Conservation (phyloP, 805 yeast species). For the Diddensiella transvaalensis region DNA sequence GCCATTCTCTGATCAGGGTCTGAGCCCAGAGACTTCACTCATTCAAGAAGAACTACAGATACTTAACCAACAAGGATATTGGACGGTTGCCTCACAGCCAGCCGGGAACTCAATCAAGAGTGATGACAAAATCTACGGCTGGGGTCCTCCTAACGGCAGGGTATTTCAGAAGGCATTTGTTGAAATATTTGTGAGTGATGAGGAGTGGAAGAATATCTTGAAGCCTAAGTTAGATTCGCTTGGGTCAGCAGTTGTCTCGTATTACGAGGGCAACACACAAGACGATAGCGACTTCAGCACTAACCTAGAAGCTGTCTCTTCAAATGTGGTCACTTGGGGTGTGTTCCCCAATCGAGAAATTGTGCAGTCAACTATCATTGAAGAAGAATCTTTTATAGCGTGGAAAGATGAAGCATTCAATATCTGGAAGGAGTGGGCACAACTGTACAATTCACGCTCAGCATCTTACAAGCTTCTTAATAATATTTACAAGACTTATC, state of each 20-base stretch:
- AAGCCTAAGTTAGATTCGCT: constrained; percentile 47
- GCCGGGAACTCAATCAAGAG: constrained; percentile 78
- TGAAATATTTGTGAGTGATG: constrained; percentile 76
- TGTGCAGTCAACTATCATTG: constrained; percentile 87
- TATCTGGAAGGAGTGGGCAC: constrained; percentile 90
- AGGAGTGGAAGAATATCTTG: constrained; percentile 59
- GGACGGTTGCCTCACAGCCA: constrained; percentile 95
- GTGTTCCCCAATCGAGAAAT: constrained; percentile 89
- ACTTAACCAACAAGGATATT: constrained; percentile 67
- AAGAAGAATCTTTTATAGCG: constrained; percentile 86
- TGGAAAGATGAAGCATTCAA: constrained; percentile 96
- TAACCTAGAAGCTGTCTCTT: constrained; percentile 50
- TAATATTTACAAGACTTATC: constrained; percentile 57
- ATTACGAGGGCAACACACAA: constrained; percentile 63
- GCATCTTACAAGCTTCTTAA: constrained; percentile 60
- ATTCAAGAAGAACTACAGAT: constrained; percentile 88
- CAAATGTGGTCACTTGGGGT: constrained; percentile 96
- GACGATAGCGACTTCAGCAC: constrained; percentile 50
- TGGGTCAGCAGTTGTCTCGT: constrained; percentile 53
- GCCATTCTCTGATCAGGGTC: constrained; percentile 89
- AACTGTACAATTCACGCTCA: constrained; percentile 57
- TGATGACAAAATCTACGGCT: constrained; percentile 85
- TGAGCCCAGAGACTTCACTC: constrained; percentile 84
- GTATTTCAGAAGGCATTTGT: constrained; percentile 93
- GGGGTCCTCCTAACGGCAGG: constrained; percentile 92